Base-by-base conservation (phyloP, 2,329 filamentous ascomycete species). In the Lachnellula arida region DNA sequence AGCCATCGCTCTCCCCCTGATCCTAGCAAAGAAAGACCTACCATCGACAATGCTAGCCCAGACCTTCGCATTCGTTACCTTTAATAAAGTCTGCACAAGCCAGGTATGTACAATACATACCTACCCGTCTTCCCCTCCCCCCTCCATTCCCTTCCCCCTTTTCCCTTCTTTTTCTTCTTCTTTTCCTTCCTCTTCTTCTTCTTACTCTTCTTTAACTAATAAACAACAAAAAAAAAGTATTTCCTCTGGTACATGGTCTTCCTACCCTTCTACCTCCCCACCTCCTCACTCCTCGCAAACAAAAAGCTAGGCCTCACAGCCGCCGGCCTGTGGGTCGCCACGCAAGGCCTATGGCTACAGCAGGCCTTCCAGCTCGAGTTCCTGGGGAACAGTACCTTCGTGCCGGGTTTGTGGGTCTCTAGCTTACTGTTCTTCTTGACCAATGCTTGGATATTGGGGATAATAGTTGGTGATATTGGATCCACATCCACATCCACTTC, bases 41-140 rank as follows among this genome's bases (percentile, higher is more conserved):
- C 80, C 92, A 0, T 82, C 85, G 0, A 87, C 89, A 5, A 92
- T 97, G 89, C 81, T 97, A 59, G 91, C 90, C 4, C 94, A 99
- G 74, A 97, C 94, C 0, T 96, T 97, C 73, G 90, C 93, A 0
- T 99, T 99, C 72, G 94, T 97, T 4, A 87, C 91, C 0, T 97
- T 97, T 66, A 99, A 99, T 76, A 99, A 99, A 76, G 94, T 99
- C 60, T 97, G 93, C 79, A 99, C 94, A 3, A 96, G 91, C 68
- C 93, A 97, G 81, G 91, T 94, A 81, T 22, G 22, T 22, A 22
- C 22, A 22, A 22, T 22, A 22, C 22, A 22, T 22, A 22, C 22
- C 22, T 4, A 2, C 4, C 2, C n/a, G n/a, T n/a, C 61, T 80
- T 69, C 32, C 44, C 48, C 17, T 23, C n/a, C 32, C 25, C 46